Evolutionary conservation across 176 grass and related monocot species (phyloP).

Genomic region (Calamus simplicifolius): DNA sequence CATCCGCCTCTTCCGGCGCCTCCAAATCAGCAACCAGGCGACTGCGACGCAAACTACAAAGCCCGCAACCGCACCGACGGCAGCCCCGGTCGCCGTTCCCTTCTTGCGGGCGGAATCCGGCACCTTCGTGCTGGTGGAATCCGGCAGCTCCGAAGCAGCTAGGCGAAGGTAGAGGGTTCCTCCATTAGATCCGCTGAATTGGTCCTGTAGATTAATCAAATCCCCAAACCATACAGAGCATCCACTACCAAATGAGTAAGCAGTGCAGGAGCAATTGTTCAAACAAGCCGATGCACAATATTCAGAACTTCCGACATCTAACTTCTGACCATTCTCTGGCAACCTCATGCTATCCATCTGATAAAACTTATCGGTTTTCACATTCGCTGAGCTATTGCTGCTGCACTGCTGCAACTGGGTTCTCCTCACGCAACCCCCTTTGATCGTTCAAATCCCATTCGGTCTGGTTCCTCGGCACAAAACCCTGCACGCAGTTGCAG

Average conservation of each 20-base stretch:
- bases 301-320: constrained; percentile 14
- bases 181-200: too few relatives aligned
- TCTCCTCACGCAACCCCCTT: constrained; percentile 50
- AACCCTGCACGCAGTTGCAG: constrained; percentile 56
- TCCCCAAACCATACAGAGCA: too few relatives aligned
- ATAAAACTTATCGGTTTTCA: constrained; percentile 51
- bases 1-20: too few relatives aligned
- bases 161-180: too few relatives aligned
- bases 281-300: constrained; percentile 54
- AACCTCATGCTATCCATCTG: constrained; percentile 24
- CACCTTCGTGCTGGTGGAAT: constrained; percentile 7
- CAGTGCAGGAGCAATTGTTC: neutral
- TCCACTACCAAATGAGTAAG: too few relatives aligned
- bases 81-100: too few relatives aligned
- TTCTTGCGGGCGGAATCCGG: too few relatives aligned
- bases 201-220: too few relatives aligned
- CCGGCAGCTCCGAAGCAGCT: too few relatives aligned
- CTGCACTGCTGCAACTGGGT: constrained; percentile 38
- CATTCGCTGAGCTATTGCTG: constrained; percentile 19
- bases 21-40: too few relatives aligned
- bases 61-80: too few relatives aligned
- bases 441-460: constrained; percentile 45
- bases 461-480: constrained; percentile 27
- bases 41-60: too few relatives aligned
- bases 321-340: constrained; percentile 32